Base-by-base conservation (phyloP, 768 basidiomycete species). In the Boletus fagicola region DNA sequence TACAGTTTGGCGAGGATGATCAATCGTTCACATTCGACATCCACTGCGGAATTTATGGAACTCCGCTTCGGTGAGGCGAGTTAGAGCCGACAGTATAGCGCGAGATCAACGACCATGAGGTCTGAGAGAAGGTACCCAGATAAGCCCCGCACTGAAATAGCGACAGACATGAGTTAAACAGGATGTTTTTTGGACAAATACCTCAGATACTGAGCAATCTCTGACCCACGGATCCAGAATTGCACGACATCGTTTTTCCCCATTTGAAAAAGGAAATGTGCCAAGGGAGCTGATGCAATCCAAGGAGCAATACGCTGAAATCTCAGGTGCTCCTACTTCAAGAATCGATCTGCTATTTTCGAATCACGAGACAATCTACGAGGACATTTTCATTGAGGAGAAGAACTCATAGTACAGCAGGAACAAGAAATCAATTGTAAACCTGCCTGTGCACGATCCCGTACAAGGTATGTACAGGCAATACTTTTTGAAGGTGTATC, bases 391-490 rank as follows among this genome's bases (percentile, higher is more conserved):
- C 59, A 68, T 69, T 71, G 66, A 76, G 73, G 71, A 56, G 55
- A 64, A 56, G 60, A 69, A 55, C 47, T 64, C 64, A 56, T 62
- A 60, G 58, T 62, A 72, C 65, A 68, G 64, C 65, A 64, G 59
- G 62, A 62, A 65, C 62, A 59, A 62, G 60, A 66, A 67, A 62
- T 72, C 67, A 59, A 61, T 59, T 57, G 61, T 72, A 64, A 72
- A 76, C 75, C 76, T 75, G 76, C 75, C 76, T 75, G 66, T 67
- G 63, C 65, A 62, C 64, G 57, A 47, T 54, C 63, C 67, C 59
- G 70, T 68, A 70, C 68, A 51, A 67, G 51, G 60, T 57, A 65
- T 64, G 71, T 73, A 68, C 71, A 72, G 61, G 62, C 31, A 71
- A 64, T 39, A 49, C 36, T 63, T 69, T 70, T 72, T 66, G 70